Conservation (phyloP, 805 yeast species). For the Candida xyloterini region DNA sequence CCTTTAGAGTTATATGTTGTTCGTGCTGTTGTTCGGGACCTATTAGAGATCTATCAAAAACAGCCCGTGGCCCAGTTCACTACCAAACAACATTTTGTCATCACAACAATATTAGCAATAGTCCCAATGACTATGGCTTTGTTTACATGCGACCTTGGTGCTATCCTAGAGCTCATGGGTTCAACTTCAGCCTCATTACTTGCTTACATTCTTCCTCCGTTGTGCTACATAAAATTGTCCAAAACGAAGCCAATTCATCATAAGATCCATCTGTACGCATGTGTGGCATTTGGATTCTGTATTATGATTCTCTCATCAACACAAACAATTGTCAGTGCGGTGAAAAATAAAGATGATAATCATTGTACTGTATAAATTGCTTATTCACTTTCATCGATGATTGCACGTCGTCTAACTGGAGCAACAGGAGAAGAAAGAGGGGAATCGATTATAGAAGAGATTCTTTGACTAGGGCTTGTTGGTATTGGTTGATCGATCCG, state of each 20-base stretch:
- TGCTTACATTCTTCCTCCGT: constrained; percentile 90
- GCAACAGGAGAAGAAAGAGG: background rate
- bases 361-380: constrained; percentile 42
- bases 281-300: constrained; percentile 67
- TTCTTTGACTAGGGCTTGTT: too few relatives aligned
- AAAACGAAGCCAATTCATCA: constrained; percentile 38
- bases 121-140: constrained; percentile 74
- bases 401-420: constrained; percentile 1
- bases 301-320: constrained; percentile 81
- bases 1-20: constrained; percentile 91
- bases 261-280: constrained; percentile 55
- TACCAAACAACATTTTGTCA: constrained; percentile 50
- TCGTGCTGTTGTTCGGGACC: constrained; percentile 77
- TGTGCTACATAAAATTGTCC: constrained; percentile 71
- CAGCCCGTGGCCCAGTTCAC: constrained; percentile 25
- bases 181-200: constrained; percentile 89
- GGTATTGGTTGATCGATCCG: background rate
- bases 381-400: background rate
- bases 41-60: constrained; percentile 35
- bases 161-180: constrained; percentile 85
- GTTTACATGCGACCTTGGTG: constrained; percentile 83
- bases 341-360: constrained; percentile 36
- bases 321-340: constrained; percentile 58
- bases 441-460: too few relatives aligned
- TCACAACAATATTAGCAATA: constrained; percentile 65